Evolutionary conservation across 164 flowering plant genomes (phyloP), one percentile per base, ranked within the genome.

Genomic region (Vitis rupestris): DNA sequence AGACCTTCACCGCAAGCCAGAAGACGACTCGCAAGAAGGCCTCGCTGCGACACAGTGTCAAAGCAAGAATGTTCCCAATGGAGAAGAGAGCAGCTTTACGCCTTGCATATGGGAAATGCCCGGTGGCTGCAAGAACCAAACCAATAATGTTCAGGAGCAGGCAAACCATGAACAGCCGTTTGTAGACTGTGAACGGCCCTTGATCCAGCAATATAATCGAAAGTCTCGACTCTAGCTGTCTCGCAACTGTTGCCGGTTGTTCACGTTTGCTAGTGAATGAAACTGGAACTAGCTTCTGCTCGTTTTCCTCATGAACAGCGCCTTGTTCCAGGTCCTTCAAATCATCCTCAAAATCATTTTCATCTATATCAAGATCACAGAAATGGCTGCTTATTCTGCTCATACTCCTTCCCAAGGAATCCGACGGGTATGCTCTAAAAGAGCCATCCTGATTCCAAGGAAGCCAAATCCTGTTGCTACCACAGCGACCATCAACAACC

Each of bases 31-130:
- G 69, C 53, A 85, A 52, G 3, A 72, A 44, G 2, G 84, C 86
- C 66, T 85, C 84, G 50, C 82, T 83, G 23, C 85, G 70, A 71
- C 89, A 85, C 27, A 83, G 68, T 9, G 76, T 75, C 65, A 80
- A 49, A 27, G 79, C 82, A 8, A 85, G 61, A 29, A 85, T 74
- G 70, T 85, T 85, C 10, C 64, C 80, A 9, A 83, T 82, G 1
- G 85, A 75, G 63, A 83, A 83, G 19, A 82, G 70, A 1, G 83
- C 74, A 3, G 85, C 76, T 7, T 72, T 72, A 14, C 59, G 44
- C 58, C 60, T 68, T 0, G 81, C 87, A 64, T 85, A 83, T 0
- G 74, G 71, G 52, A 83, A 85, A 14, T 66, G 47, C 5, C 84
- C 85, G 0, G 78, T 68, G 14, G 81, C 82, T 2, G 84, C 83